These are phyloP conservation scores for Blastobotrys proliferans DNA, from an alignment of 1,139 yeast species.

Conservation along the genomic window DNA sequence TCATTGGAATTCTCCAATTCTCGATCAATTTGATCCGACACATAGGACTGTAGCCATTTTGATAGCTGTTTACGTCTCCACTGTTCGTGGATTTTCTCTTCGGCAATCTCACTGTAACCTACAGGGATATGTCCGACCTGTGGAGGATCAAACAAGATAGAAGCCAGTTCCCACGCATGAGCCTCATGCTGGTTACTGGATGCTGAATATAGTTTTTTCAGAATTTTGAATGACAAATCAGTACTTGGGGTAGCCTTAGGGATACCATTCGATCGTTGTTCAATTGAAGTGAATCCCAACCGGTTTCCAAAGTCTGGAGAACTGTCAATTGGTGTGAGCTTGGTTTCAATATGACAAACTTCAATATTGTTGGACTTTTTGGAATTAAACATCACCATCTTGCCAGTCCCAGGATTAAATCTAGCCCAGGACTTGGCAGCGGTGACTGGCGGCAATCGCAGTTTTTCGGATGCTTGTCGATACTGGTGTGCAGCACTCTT, in stretches of 20 bases:
- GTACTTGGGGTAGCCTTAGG: conserved; percentile 20
- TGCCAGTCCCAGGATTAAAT: conserved; percentile 19
- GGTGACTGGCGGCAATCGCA: conserved; percentile 24
- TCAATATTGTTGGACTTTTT: not conserved
- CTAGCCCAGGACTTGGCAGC: conserved; percentile 21
- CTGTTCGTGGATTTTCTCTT: conserved; percentile 36
- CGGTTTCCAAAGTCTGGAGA: conserved; percentile 8
- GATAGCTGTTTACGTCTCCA: conserved; percentile 47
- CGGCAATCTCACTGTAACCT: conserved; percentile 28
- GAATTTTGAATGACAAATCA: conserved; percentile 19
- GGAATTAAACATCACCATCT: conserved; percentile 13
- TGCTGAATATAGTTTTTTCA: conserved; percentile 9
- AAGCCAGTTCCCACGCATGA: conserved; percentile 48
- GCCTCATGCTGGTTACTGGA: conserved; percentile 14
- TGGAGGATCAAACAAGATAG: conserved; percentile 53
- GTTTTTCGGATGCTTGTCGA: conserved; percentile 23
- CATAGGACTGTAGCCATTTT: conserved; percentile 55
- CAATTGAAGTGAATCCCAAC: conserved; percentile 11
- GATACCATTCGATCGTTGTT: conserved; percentile 18
- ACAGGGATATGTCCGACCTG: conserved; percentile 18
- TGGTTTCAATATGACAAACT: not conserved
- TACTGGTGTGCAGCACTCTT: conserved; percentile 22
- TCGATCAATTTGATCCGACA: conserved; percentile 41
- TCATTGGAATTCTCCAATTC: conserved; percentile 35
- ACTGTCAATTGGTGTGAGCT: not conserved